phyloP scores from a whole-genome alignment of 768 basidiomycete genomes.

The Filobasidium floriforme region DNA sequence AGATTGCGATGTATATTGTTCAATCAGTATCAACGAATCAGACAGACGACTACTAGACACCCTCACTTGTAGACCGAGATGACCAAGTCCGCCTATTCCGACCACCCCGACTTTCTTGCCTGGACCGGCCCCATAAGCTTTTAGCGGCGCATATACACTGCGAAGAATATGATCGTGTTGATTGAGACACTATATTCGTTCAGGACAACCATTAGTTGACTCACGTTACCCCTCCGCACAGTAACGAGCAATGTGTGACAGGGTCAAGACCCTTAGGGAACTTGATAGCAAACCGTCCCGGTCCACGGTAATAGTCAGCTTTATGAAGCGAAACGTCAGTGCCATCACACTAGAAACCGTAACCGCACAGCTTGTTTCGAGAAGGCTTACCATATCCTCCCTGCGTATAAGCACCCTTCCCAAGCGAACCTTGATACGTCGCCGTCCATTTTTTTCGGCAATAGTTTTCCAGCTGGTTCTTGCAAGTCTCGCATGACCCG shows the following conservation, averaged over 20 bases:
- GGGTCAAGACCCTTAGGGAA: constrained; percentile 56
- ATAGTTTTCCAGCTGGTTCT: constrained; percentile 53
- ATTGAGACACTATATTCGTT: not conserved
- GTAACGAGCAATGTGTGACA: not conserved
- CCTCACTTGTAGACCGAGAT: not conserved
- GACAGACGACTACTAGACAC: not conserved
- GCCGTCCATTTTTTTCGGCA: constrained; percentile 46
- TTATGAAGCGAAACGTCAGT: not conserved
- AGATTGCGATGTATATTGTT: constrained; percentile 1
- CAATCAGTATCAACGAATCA: not conserved
- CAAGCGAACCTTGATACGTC: constrained; percentile 27
- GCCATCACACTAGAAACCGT: too few species aligned
- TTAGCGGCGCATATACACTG: constrained; percentile 35
- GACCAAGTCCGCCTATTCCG: constrained; percentile 37
- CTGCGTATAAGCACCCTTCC: constrained; percentile 27
- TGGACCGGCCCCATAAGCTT: constrained; percentile 33
- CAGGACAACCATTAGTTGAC: not conserved
- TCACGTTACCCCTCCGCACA: not conserved
- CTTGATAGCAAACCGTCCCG: constrained; percentile 53
- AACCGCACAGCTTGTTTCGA: not conserved
- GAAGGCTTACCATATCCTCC: constrained; percentile 32
- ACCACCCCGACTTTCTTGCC: constrained; percentile 41
- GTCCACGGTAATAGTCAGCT: constrained; percentile 37
- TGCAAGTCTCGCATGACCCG: constrained; percentile 51
- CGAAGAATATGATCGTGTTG: not conserved